phyloP scores from a whole-genome alignment of 495 filamentous ascomycete genomes.

The Aspergillus kassunensis region DNA sequence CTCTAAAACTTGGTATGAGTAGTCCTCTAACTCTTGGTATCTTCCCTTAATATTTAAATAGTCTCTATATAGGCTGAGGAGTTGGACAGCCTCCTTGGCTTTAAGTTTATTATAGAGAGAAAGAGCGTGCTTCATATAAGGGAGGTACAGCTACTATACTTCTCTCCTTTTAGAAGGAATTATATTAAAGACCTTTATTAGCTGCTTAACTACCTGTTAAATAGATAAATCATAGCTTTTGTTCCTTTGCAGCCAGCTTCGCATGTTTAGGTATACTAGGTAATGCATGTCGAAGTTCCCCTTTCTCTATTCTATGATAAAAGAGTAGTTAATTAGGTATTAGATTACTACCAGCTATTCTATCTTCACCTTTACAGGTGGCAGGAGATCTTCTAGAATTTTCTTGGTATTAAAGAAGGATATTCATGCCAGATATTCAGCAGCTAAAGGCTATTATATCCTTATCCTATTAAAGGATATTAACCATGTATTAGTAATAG shows the following conservation, averaged over 20 bases:
- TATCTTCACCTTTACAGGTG: slow-evolving; percentile 10
- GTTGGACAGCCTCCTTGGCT: neutral
- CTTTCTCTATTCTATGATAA: slow-evolving; percentile 12
- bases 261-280: slow-evolving; percentile 21
- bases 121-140: neutral
- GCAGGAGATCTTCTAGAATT: slow-evolving; percentile 24
- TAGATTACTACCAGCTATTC: too few relatives aligned
- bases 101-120: too few relatives aligned
- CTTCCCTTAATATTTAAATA: neutral
- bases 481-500: slow-evolving; percentile 52
- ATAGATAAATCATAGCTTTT: neutral
- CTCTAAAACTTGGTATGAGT: too few relatives aligned
- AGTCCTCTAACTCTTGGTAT: too few relatives aligned
- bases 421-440: slow-evolving; percentile 16
- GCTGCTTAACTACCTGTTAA: neutral
- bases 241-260: slow-evolving; percentile 11
- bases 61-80: neutral
- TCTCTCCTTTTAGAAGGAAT: neutral
- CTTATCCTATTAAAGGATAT: slow-evolving; percentile 49
- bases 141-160: neutral
- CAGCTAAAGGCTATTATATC: slow-evolving; percentile 22
- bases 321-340: slow-evolving; percentile 21
- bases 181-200: neutral
- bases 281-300: slow-evolving; percentile 13
- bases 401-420: slow-evolving; percentile 24